Percentiles rank a stretch among this genome's conserved stretches.
Evolutionary conservation across 768 basidiomycete species (phyloP).

Genomic region (Boletus insuetus): DNA sequence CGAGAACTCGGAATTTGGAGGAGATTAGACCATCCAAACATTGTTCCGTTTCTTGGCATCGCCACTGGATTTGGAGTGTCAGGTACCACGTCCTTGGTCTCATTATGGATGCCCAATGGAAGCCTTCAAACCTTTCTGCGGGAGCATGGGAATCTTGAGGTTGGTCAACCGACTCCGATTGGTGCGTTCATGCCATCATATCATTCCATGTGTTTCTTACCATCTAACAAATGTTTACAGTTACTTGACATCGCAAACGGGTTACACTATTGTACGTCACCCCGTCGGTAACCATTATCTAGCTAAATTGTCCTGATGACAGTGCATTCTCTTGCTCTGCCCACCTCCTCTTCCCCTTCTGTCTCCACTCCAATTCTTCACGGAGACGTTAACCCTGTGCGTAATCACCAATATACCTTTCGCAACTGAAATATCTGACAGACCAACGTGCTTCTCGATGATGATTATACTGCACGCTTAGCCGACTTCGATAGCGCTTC

Average conservation of each 20-base stretch:
- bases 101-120: neutral
- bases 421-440: neutral
- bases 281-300: no score
- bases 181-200: no score
- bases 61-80: neutral
- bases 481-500: neutral
- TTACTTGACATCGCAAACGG: neutral
- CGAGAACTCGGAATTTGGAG: slow-evolving; percentile 5
- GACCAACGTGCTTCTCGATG: neutral
- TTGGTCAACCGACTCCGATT: neutral
- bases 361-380: neutral
- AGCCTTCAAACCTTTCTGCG: neutral
- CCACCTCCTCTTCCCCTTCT: no score
- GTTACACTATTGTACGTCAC: neutral
- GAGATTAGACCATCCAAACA: neutral
- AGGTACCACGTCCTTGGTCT: neutral
- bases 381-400: neutral
- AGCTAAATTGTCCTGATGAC: neutral
- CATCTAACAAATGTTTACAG: neutral
- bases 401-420: neutral
- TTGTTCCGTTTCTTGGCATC: slow-evolving; percentile 1
- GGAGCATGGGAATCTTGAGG: neutral
- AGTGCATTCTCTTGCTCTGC: neutral
- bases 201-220: no score
- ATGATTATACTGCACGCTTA: neutral